A percentile compares a stretch with the other conserved stretches of the same genome.
These are phyloP conservation scores for Exidia glandulosa DNA, from an alignment of 768 basidiomycete species.

Conservation along the genomic window DNA sequence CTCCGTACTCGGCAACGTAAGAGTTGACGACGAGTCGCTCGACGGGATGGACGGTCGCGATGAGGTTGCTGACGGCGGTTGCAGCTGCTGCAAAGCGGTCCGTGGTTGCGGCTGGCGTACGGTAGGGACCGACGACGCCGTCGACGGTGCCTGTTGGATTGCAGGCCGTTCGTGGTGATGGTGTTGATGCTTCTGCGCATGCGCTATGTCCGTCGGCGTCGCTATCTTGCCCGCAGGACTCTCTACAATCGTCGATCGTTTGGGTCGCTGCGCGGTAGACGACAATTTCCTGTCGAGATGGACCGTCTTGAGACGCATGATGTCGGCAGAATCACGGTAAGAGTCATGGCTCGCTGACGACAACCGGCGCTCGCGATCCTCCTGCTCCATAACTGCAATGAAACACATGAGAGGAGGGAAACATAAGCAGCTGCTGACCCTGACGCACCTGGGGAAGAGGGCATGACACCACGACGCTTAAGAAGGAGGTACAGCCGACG, in stretches of 20 bases:
- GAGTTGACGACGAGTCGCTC: conserved; percentile 1
- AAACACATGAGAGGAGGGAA: neutral
- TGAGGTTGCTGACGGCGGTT: conserved; percentile 18
- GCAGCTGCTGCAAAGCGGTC: conserved; percentile 11
- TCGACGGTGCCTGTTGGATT: conserved; percentile 2
- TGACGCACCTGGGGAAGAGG: conserved; percentile 55
- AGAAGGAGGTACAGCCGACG: conserved; percentile 78
- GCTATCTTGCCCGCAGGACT: conserved; percentile 84
- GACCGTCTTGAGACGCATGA: conserved; percentile 82
- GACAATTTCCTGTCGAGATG: conserved; percentile 93
- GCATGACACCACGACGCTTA: conserved; percentile 83
- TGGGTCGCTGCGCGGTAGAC: conserved; percentile 82
- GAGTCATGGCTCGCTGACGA: conserved; percentile 46
- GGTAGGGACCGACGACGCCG: neutral
- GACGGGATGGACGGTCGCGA: conserved; percentile 14
- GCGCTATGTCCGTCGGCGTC: conserved; percentile 52
- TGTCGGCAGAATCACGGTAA: conserved; percentile 79
- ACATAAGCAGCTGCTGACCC: conserved; percentile 5
- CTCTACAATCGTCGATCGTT: conserved; percentile 91
- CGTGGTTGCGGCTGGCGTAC: conserved; percentile 7
- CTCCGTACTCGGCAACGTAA: neutral
- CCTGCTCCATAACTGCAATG: neutral
- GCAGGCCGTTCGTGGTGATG: conserved; percentile 2
- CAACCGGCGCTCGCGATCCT: conserved; percentile 10
- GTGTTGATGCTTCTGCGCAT: conserved; percentile 22